Percentiles rank a stretch among this genome's conserved stretches.
These are phyloP conservation scores for Beta corolliflora DNA, from an alignment of 179 eudicot species.

Conservation along the genomic window DNA sequence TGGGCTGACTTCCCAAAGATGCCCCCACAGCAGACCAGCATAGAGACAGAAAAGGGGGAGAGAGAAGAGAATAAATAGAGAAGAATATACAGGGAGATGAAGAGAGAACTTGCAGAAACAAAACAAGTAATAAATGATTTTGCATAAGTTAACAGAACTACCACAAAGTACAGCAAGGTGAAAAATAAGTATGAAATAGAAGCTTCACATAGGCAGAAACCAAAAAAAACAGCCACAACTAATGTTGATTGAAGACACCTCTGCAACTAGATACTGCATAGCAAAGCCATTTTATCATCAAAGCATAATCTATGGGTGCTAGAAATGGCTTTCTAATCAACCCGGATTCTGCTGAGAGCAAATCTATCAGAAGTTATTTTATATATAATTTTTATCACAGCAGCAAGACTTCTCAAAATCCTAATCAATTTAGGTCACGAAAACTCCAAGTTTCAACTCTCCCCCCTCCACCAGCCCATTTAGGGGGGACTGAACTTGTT, in stretches of 20 bases:
- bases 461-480: background rate
- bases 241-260: background rate
- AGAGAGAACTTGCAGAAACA: conserved; percentile 34
- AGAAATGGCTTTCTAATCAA: background rate
- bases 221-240: background rate
- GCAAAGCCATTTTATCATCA: background rate
- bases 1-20: conserved; percentile 79
- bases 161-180: conserved; percentile 9
- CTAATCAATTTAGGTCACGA: background rate
- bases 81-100: conserved; percentile 45
- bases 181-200: background rate
- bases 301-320: too few species aligned
- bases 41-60: conserved; percentile 42
- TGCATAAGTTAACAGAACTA: background rate
- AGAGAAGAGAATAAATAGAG: conserved; percentile 46
- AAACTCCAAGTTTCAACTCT: background rate
- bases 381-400: background rate
- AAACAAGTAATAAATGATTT: conserved; percentile 18
- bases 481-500: background rate
- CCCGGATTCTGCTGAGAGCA: background rate
- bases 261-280: background rate
- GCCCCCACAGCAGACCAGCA: conserved; percentile 51
- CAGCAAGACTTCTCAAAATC: background rate
- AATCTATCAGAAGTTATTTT: background rate
- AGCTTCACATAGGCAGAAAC: conserved; percentile 11